Percentiles rank a stretch among this genome's conserved stretches.
Evolutionary conservation across 1,284 basidiomycete genomes (phyloP).

Genomic region (Rhodofomes roseus): DNA sequence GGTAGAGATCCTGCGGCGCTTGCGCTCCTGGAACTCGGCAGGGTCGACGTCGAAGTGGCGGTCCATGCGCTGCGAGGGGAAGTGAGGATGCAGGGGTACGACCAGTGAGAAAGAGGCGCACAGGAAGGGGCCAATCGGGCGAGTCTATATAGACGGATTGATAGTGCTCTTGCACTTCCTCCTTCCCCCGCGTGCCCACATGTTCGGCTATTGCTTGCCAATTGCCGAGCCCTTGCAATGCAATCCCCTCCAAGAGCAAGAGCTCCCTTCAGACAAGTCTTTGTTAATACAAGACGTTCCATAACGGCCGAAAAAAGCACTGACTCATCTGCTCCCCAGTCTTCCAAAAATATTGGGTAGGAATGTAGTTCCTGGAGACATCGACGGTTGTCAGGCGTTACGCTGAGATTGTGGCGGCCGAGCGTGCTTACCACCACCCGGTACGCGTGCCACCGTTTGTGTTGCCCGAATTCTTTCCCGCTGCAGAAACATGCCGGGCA

Average conservation of each 20-base stretch:
- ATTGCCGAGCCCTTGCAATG: slow-evolving; percentile 90
- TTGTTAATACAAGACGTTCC: neutral
- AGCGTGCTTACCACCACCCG: slow-evolving; percentile 76
- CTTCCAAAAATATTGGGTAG: slow-evolving; percentile 91
- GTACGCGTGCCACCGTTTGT: slow-evolving; percentile 89
- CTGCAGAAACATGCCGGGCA: slow-evolving; percentile 90
- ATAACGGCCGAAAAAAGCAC: slow-evolving; percentile 17
- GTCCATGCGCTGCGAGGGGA: slow-evolving; percentile 54
- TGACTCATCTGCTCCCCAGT: slow-evolving; percentile 98
- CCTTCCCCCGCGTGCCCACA: slow-evolving; percentile 91
- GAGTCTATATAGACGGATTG: slow-evolving; percentile 79
- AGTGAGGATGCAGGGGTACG: neutral
- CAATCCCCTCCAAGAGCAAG: slow-evolving; percentile 86
- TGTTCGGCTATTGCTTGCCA: slow-evolving; percentile 98
- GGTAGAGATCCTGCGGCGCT: slow-evolving; percentile 79
- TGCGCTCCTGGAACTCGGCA: slow-evolving; percentile 82
- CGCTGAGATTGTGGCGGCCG: neutral
- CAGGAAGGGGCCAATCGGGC: slow-evolving; percentile 75
- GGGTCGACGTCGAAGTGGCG: slow-evolving; percentile 69
- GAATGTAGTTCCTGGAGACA: slow-evolving; percentile 84
- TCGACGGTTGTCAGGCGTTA: slow-evolving; percentile 92
- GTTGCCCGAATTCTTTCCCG: slow-evolving; percentile 85
- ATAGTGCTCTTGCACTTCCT: slow-evolving; percentile 94
- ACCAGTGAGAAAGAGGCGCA: slow-evolving; percentile 25
- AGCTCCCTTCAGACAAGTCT: slow-evolving; percentile 63